Percentiles rank a stretch among this genome's conserved stretches.
These are phyloP conservation scores for Oxyria digyna DNA, from an alignment of 148 eudicot species.

Conservation along the genomic window DNA sequence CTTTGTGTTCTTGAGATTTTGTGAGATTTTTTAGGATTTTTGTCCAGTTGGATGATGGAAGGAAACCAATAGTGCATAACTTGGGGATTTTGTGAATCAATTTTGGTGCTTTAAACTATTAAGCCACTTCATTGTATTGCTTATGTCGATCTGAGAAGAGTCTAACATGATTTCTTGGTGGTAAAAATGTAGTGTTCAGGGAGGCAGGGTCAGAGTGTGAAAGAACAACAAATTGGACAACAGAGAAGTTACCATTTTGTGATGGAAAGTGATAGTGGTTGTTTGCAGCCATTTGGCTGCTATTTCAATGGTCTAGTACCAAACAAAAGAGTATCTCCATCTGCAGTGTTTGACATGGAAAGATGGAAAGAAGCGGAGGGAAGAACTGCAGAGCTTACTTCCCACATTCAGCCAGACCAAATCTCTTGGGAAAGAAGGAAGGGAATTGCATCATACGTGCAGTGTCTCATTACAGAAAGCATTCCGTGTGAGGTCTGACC, in stretches of 20 bases:
- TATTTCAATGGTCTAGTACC: constrained; percentile 47
- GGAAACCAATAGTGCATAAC: background rate
- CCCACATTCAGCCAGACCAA: constrained; percentile 61
- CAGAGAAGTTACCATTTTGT: background rate
- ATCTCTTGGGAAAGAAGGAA: constrained; percentile 55
- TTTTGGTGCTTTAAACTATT: background rate
- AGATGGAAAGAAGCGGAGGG: constrained; percentile 71
- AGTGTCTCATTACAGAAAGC: constrained; percentile 55
- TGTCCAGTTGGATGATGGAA: background rate
- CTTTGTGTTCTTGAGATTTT: background rate
- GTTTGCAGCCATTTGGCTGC: no score
- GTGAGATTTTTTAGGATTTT: background rate
- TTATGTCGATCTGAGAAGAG: background rate
- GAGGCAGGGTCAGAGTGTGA: background rate
- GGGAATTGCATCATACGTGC: constrained; percentile 71
- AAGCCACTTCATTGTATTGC: background rate
- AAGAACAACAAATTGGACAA: background rate
- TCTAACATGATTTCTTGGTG: background rate
- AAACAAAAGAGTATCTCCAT: constrained; percentile 29
- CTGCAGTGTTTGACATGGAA: constrained; percentile 35
- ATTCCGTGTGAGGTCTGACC: constrained; percentile 64
- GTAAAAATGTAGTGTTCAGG: background rate
- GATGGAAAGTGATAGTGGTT: constrained; percentile 2
- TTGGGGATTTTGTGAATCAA: background rate
- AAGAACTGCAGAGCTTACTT: constrained; percentile 66